Conservation (phyloP, 208 protist genomes). For the Leishmania tarentolae region DNA sequence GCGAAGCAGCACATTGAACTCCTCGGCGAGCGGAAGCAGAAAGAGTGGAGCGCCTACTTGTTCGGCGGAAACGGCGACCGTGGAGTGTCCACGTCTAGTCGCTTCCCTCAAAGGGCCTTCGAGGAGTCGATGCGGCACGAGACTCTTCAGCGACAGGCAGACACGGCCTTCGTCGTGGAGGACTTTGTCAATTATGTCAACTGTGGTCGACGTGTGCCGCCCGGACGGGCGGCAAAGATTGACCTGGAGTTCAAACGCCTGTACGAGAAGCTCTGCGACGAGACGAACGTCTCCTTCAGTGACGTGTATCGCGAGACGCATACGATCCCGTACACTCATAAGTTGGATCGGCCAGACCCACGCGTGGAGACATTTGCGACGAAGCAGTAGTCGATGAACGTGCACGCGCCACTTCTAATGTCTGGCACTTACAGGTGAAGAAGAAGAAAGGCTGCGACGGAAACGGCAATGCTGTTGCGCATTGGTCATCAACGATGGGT, state of each 20-base stretch:
- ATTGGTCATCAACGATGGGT: neutral
- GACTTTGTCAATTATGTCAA: constrained; percentile 93
- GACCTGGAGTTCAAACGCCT: constrained; percentile 64
- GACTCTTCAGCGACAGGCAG: constrained; percentile 49
- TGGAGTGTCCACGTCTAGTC: constrained; percentile 17
- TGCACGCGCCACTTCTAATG: neutral
- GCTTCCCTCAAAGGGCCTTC: constrained; percentile 61
- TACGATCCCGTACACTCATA: constrained; percentile 49
- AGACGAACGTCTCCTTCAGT: constrained; percentile 41
- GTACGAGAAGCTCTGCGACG: constrained; percentile 47
- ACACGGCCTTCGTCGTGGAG: constrained; percentile 79
- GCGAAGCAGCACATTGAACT: constrained; percentile 59
- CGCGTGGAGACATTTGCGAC: constrained; percentile 61
- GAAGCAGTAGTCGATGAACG: constrained; percentile 3
- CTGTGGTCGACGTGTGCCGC: constrained; percentile 70
- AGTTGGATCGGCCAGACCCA: constrained; percentile 40
- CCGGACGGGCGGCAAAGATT: constrained; percentile 48
- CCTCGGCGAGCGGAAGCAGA: constrained; percentile 44
- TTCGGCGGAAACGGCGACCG: constrained; percentile 16
- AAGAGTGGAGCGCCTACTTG: constrained; percentile 68
- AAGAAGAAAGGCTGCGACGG: neutral
- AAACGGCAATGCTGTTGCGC: neutral
- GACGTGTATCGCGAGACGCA: constrained; percentile 60
- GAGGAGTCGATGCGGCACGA: constrained; percentile 64
- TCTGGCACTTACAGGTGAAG: neutral